phyloP scores from a whole-genome alignment of 2,329 filamentous ascomycete species.

The Bipolaris bicolor region DNA sequence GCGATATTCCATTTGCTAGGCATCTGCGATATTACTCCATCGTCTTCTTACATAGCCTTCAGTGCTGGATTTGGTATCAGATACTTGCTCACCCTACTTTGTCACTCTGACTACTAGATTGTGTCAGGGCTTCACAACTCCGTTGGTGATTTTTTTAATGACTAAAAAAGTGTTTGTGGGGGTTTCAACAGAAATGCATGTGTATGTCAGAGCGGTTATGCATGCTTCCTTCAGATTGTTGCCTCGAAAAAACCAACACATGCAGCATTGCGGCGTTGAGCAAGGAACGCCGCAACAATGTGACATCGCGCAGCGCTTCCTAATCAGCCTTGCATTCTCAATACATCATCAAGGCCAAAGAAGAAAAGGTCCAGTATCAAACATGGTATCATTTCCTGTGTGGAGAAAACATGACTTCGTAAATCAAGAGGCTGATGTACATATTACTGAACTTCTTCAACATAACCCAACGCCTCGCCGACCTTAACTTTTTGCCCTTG shows the following conservation, averaged over 20 bases:
- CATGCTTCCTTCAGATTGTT: neutral
- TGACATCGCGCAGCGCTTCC: neutral
- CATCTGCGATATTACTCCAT: too few relatives aligned
- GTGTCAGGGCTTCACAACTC: too few relatives aligned
- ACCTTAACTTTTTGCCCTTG: conserved; percentile 89
- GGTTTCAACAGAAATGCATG: neutral
- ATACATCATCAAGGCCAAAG: too few relatives aligned
- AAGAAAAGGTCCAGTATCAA: neutral
- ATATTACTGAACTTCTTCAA: conserved; percentile 55
- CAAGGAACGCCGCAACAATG: neutral
- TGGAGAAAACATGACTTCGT: neutral
- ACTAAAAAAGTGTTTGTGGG: too few relatives aligned
- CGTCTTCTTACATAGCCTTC: neutral
- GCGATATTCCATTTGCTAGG: neutral
- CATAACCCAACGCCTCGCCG: conserved; percentile 81
- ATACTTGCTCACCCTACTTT: too few relatives aligned
- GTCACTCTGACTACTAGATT: too few relatives aligned
- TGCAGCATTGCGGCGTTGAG: conserved; percentile 7
- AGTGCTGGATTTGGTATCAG: neutral
- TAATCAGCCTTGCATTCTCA: neutral
- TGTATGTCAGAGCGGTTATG: conserved; percentile 8
- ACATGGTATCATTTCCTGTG: conserved; percentile 5
- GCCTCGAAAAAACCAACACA: neutral
- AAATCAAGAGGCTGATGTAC: neutral
- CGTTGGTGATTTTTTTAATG: too few relatives aligned